Evolutionary conservation across 2,329 filamentous ascomycete species (phyloP).

Genomic region (Shiraia sp.): DNA sequence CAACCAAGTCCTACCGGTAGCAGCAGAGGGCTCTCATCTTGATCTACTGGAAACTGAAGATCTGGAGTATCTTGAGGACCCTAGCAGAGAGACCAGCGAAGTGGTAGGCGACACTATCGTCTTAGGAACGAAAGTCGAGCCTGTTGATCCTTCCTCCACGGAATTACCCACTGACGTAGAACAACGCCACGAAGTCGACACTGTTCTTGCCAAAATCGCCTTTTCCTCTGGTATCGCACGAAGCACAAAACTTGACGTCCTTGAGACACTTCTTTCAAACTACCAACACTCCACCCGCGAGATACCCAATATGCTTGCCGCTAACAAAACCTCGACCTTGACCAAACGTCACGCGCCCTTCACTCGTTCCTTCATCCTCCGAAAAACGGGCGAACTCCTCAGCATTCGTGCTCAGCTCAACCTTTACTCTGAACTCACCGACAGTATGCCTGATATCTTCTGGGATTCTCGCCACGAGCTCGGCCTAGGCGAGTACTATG

Average conservation of each 20-base stretch:
- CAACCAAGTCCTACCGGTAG: constrained; percentile 72
- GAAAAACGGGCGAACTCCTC: constrained; percentile 91
- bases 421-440: constrained; percentile 94
- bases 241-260: constrained; percentile 88
- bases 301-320: constrained; percentile 78
- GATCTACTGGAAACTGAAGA: constrained; percentile 81
- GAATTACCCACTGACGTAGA: no score
- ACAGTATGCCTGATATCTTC: constrained; percentile 92
- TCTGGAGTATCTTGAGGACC: constrained; percentile 82
- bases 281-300: constrained; percentile 87
- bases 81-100: constrained; percentile 70
- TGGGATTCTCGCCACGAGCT: constrained; percentile 92
- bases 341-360: no score
- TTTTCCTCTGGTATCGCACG: constrained; percentile 93
- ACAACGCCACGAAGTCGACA: constrained; percentile 53
- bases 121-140: constrained; percentile 70
- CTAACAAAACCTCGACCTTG: constrained; percentile 64
- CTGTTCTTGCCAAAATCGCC: constrained; percentile 87
- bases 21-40: constrained; percentile 75
- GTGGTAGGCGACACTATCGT: constrained; percentile 89
- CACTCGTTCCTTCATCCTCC: constrained; percentile 77
- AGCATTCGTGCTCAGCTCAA: constrained; percentile 90
- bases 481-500: constrained; percentile 91
- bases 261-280: constrained; percentile 78
- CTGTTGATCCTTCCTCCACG: constrained; percentile 2